Percentiles rank a stretch among this genome's conserved stretches.
Evolutionary conservation across 331 rosid genomes (phyloP).

Genomic region (Erythrophleum ivorense): DNA sequence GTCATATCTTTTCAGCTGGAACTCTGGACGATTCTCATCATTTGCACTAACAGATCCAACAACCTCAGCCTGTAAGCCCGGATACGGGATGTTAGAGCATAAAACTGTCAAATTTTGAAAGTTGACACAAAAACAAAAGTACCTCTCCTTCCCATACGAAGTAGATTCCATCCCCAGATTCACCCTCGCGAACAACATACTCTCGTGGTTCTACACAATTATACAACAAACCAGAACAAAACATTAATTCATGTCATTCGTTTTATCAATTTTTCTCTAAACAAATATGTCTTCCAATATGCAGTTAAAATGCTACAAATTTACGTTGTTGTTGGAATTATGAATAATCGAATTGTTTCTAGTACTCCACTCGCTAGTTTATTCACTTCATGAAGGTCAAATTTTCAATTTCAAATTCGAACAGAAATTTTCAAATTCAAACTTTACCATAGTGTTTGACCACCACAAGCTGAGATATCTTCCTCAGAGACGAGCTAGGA

Average conservation of each 20-base stretch:
- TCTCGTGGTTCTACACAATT: conserved; percentile 66
- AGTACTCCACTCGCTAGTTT: conserved; percentile 12
- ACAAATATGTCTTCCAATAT: conserved; percentile 25
- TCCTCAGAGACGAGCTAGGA: conserved; percentile 80
- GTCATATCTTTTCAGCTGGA: conserved; percentile 71
- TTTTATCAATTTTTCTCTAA: conserved; percentile 8
- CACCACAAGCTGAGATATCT: conserved; percentile 59
- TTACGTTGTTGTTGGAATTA: neutral
- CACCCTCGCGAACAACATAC: conserved; percentile 79
- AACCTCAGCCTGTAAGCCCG: conserved; percentile 81
- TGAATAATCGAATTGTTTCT: neutral
- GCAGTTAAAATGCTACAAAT: neutral
- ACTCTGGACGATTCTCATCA: conserved; percentile 72
- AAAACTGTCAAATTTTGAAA: conserved; percentile 2
- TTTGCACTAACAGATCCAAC: conserved; percentile 57
- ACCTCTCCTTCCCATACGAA: conserved; percentile 96
- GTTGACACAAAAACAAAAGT: conserved; percentile 19
- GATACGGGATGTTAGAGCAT: conserved; percentile 28
- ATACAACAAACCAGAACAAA: conserved; percentile 30
- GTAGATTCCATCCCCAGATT: conserved; percentile 76
- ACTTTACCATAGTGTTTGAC: conserved; percentile 63
- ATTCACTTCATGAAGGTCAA: neutral
- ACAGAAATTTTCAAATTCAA: neutral
- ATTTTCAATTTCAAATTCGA: neutral
- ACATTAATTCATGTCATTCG: neutral